Evolutionary conservation across 2,329 filamentous ascomycete genomes (phyloP).

Genomic region (Aureobasidium sp.): DNA sequence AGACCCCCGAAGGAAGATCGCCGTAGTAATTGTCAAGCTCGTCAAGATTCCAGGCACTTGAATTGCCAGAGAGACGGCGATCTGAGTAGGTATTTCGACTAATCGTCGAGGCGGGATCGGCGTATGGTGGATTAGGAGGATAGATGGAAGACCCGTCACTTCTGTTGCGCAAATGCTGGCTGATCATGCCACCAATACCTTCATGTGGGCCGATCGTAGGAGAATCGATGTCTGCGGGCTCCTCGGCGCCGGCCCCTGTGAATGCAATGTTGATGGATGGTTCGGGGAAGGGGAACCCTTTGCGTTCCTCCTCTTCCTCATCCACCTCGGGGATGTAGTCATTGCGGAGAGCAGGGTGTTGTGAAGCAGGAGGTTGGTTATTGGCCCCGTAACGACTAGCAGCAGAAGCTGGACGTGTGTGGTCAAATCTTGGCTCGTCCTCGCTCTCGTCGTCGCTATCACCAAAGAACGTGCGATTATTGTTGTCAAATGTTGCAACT

Average conservation of each 20-base stretch:
- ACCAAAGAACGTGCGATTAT: constrained; percentile 32
- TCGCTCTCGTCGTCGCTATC: constrained; percentile 35
- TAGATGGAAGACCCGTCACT: constrained; percentile 79
- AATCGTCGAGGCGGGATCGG: constrained; percentile 25
- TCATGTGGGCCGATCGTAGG: constrained; percentile 64
- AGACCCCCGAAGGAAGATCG: constrained; percentile 29
- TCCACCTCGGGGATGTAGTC: constrained; percentile 22
- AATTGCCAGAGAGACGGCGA: neutral
- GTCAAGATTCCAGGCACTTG: constrained; percentile 46
- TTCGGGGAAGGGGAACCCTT: constrained; percentile 3
- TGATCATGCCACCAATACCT: constrained; percentile 53
- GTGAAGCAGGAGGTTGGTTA: constrained; percentile 26
- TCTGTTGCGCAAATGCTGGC: constrained; percentile 62
- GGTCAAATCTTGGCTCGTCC: constrained; percentile 18
- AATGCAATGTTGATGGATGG: neutral
- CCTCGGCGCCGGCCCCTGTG: constrained; percentile 18
- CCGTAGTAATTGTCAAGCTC: constrained; percentile 37
- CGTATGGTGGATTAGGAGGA: constrained; percentile 37
- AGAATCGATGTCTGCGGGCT: constrained; percentile 50
- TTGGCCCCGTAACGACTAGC: constrained; percentile 26
- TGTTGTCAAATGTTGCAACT: constrained; percentile 16
- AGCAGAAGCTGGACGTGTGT: constrained; percentile 9
- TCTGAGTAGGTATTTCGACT: constrained; percentile 11
- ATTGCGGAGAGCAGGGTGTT: constrained; percentile 27
- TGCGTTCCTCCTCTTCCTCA: constrained; percentile 21